A percentile compares a stretch with the other conserved stretches of the same genome.
Conservation (phyloP, 1,139 yeast genomes). For the Zygosaccharomyces sapae region DNA sequence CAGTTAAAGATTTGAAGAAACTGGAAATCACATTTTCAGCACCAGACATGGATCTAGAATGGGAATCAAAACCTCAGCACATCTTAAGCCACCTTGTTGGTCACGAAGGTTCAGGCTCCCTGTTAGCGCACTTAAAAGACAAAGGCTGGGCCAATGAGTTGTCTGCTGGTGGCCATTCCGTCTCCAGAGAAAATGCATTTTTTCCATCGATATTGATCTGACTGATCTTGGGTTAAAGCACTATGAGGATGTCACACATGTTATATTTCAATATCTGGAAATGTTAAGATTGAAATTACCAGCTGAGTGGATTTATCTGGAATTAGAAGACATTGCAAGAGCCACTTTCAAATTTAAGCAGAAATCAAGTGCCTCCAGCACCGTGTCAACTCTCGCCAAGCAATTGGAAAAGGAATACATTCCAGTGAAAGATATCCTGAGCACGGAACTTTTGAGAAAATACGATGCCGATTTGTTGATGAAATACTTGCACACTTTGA, state of each 20-base stretch:
- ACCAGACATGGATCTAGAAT: constrained; percentile 64
- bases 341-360: constrained; percentile 63
- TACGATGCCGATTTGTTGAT: constrained; percentile 54
- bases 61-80: constrained; percentile 66
- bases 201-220: constrained; percentile 66
- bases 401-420: constrained; percentile 49
- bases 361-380: constrained; percentile 57
- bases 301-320: constrained; percentile 53
- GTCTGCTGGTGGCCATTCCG: constrained; percentile 66
- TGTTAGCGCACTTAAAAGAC: constrained; percentile 62
- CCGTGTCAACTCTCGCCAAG: constrained; percentile 50
- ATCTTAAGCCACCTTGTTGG: constrained; percentile 81
- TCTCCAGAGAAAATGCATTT: constrained; percentile 68
- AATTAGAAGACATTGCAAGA: constrained; percentile 45
- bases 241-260: constrained; percentile 56
- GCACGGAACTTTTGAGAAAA: constrained; percentile 53
- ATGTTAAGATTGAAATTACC: constrained; percentile 55
- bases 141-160: constrained; percentile 78
- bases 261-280: constrained; percentile 67
- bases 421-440: constrained; percentile 61
- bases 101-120: constrained; percentile 86
- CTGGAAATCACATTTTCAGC: constrained; percentile 65
- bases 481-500: constrained; percentile 50
- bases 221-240: constrained; percentile 67
- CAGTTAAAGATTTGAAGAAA: constrained; percentile 74